Percentiles rank a stretch among this genome's conserved stretches.
Evolutionary conservation across 2,329 filamentous ascomycete genomes (phyloP).

Genomic region (Trichoderma sp.): DNA sequence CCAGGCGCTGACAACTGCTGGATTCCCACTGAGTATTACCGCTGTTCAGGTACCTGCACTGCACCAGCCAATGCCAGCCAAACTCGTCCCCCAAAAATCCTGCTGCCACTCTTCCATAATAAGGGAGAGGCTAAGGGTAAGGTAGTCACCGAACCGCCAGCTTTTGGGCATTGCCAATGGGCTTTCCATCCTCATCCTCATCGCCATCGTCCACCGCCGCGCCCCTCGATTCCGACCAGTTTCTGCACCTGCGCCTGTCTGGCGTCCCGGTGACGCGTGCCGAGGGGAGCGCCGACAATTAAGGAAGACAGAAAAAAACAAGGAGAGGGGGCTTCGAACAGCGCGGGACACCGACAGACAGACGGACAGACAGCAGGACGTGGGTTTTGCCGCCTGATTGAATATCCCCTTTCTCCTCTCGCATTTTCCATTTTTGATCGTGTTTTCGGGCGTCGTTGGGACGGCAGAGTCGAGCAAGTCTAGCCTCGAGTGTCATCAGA

Average conservation of each 20-base stretch:
- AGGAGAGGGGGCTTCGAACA: neutral
- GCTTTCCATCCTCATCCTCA: neutral
- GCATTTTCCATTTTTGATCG: neutral
- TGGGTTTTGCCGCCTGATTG: neutral
- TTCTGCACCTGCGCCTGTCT: constrained; percentile 11
- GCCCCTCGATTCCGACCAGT: constrained; percentile 1
- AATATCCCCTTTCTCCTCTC: neutral
- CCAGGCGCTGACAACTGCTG: neutral
- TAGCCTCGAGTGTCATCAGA: neutral
- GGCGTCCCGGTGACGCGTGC: constrained; percentile 21
- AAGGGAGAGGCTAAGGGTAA: constrained; percentile 2
- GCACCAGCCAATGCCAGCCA: neutral
- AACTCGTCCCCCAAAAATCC: neutral
- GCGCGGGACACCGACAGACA: constrained; percentile 8
- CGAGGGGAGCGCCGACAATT: constrained; percentile 13
- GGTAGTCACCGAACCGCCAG: constrained; percentile 2
- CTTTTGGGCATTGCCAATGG: constrained; percentile 10
- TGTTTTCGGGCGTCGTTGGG: neutral
- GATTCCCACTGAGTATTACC: no score
- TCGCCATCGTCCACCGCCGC: constrained; percentile 6
- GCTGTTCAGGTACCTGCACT: neutral
- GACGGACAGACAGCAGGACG: neutral
- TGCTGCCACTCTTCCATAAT: neutral
- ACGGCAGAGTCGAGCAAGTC: constrained; percentile 10
- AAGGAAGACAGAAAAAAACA: neutral